Conservation (phyloP, 169 alveolate species). For the Theileria parva region DNA sequence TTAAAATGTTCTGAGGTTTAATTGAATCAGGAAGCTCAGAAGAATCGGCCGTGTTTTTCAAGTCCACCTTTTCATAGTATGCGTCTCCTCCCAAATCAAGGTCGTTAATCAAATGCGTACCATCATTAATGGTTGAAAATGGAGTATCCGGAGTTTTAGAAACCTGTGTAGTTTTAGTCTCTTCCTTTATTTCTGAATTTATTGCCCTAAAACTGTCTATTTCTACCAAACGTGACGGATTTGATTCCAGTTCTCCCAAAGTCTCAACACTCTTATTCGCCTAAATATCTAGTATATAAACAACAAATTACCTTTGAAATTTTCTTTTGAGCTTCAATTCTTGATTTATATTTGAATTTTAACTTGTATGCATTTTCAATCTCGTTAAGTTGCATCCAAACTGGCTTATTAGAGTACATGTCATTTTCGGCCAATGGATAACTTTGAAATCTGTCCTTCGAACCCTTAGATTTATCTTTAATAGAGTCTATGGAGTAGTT, state of each 20-base stretch:
- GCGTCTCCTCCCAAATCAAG: slow-evolving; percentile 49
- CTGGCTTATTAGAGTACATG: slow-evolving; percentile 67
- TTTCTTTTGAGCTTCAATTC: slow-evolving; percentile 45
- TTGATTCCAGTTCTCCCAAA: slow-evolving; percentile 40
- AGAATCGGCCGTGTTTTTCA: background rate
- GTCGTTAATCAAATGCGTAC: slow-evolving; percentile 33
- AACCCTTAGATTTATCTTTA: background rate
- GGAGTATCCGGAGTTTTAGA: background rate
- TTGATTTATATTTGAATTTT: slow-evolving; percentile 37
- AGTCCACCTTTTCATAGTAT: slow-evolving; percentile 28
- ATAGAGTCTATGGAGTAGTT: background rate
- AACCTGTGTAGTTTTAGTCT: background rate
- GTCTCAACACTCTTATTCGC: slow-evolving; percentile 57
- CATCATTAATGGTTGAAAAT: background rate
- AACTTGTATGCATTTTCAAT: slow-evolving; percentile 58
- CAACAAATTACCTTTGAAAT: slow-evolving; percentile 32
- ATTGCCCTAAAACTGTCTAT: background rate
- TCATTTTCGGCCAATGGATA: slow-evolving; percentile 33
- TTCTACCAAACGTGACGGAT: slow-evolving; percentile 12
- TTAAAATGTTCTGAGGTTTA: slow-evolving; percentile 10
- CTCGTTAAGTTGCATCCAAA: slow-evolving; percentile 67
- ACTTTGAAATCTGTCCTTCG: slow-evolving; percentile 41
- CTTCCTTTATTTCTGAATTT: background rate
- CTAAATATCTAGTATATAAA: background rate
- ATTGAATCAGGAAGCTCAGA: background rate